Base-by-base conservation (phyloP, 2,329 filamentous ascomycete genomes). In the Talaromyces sp. region DNA sequence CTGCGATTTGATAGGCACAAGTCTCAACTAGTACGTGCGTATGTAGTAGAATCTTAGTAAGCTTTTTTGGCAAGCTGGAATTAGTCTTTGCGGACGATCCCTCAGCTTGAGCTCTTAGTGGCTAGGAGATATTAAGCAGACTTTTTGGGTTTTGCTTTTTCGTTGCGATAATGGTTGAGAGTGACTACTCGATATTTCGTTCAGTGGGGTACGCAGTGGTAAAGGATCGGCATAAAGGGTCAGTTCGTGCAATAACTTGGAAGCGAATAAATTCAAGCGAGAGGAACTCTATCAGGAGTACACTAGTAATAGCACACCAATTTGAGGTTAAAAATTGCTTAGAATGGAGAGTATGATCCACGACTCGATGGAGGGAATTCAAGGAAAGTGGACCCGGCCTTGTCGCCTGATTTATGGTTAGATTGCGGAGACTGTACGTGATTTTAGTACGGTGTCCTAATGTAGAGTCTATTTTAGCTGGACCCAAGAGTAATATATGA, bases 321-420 rank as follows among this genome's bases (percentile, higher is more conserved):
- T 14, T 52, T 52, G 48, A 52, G n/a, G 48, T 24, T n/a, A 3
- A 31, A 14, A 14, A 31, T 22, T 52, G 48, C 47, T 31, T 16
- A 16, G 14, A 11, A 33, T 27, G 16, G 35, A 54, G 50, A 7
- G 31, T 9, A 50, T 50, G 47, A 50, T 50, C 48, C 27, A 31
- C 48, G n/a, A 54, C 50, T 54, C n/a, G 31, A 16, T 54, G 50
- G 31, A 19, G 50, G 50, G 3, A 35, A 54, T 35, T 33, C 50
- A 19, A 61, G 35, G 59, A 52, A 61, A 61, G 45, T 61, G 59
- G 59, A 61, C 31, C 59, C 33, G 47, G 47, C n/a, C 33, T 61
- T n/a, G 59, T 52, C 59, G 45, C 19, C 59, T 61, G 59, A 61
- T 61, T 33, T 31, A 22, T 27, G 37, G 24, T 41, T 13, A 1